These are phyloP conservation scores for Apiotrichum gracile DNA, from an alignment of 1,284 basidiomycete genomes.

Conservation along the genomic window DNA sequence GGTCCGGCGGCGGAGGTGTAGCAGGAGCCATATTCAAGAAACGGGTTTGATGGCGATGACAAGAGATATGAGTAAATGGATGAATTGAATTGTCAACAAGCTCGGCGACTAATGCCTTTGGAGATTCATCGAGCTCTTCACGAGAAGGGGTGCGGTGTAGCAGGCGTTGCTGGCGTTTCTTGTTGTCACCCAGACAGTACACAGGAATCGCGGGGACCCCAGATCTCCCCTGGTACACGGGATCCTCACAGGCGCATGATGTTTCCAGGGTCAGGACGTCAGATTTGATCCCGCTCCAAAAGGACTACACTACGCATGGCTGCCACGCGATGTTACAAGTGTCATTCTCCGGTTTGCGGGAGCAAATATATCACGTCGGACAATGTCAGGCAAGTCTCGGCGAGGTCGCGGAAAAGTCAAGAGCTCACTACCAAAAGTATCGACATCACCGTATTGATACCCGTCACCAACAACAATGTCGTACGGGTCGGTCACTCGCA, in stretches of 20 bases:
- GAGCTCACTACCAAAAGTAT: neutral
- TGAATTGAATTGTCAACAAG: no score
- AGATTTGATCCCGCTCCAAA: no score
- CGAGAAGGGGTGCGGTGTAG: no score
- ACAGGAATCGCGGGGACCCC: no score
- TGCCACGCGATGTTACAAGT: neutral
- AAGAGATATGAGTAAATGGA: neutral
- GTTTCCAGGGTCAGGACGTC: no score
- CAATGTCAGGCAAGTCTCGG: neutral
- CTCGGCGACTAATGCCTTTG: no score
- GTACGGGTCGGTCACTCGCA: conserved; percentile 3
- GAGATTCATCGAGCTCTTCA: no score
- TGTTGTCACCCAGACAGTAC: no score
- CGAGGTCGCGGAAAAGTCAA: neutral
- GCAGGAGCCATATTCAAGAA: neutral
- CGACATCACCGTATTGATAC: neutral
- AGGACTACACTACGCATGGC: no score
- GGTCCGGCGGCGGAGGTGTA: neutral
- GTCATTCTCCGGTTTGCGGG: neutral
- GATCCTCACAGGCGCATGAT: no score
- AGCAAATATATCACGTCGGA: neutral
- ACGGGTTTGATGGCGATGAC: neutral
- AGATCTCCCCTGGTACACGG: no score
- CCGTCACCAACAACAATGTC: neutral
- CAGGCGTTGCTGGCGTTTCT: no score